Evolutionary conservation across 768 basidiomycete genomes (phyloP), one percentile per base, ranked within the genome.

Genomic region (Nidularia pulvinata): DNA sequence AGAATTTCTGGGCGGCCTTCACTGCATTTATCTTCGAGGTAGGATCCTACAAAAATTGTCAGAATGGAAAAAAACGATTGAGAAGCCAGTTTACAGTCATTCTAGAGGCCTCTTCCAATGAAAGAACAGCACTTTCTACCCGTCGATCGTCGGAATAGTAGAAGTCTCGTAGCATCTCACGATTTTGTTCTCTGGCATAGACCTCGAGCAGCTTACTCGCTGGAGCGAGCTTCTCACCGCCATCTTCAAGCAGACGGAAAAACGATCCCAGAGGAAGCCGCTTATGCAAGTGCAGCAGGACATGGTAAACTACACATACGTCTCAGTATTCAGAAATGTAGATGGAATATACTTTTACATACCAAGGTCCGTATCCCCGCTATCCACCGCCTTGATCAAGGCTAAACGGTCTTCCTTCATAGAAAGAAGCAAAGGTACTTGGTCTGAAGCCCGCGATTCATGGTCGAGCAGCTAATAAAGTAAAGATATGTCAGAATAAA

Each of bases 61-160:
- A 48, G 5, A 35, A 22, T 42, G 44, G 32, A 33, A 49, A 19
- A 42, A 53, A 5, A 37, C 54, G 33, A 45, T 39, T 7, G 25
- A 37, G 22, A 19, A 30, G 25, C 25, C 4, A 30, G 25, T 65
- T 57, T 59, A 93, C 95, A 60, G 69, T 68, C 68, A 88, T 85
- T 19, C 71, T 71, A 2, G 78, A 74, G 6, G 93, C 89, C 67
- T 98, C 97, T 44, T 92, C 91, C 19, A 99, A 70, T 36, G 84
- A 89, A 3, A 98, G 72, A n/a, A 89, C 81, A 0, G 95, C 97
- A 68, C 89, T 96, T 65, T 98, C 97, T 11, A 93, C 88, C 46
- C 95, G 81, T 51, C 97, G 79, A 69, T 98, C 97, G 61, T 99
- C 97, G 35, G 96, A 96, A 64, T 96, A 99, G 69, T 95, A 98